Conservation (phyloP, 805 yeast genomes). For the Zygoascus flipseniorum region DNA sequence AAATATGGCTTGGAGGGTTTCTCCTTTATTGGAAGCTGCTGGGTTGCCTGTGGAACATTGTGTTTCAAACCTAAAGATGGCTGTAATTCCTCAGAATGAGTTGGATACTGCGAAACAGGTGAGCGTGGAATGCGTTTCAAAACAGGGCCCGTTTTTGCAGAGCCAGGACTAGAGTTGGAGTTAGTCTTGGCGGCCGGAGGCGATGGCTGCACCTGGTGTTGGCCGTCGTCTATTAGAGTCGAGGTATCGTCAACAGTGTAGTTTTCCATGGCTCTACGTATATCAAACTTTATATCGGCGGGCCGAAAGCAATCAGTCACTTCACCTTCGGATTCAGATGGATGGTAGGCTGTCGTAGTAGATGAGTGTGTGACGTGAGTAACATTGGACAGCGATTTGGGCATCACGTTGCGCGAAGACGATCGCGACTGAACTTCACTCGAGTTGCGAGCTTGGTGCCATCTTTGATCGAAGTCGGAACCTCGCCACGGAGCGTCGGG, state of each 20-base stretch:
- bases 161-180: not conserved
- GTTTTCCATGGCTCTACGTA: not conserved
- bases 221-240: not conserved
- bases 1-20: not conserved
- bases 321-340: not conserved
- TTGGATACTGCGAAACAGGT: not conserved
- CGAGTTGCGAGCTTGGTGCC: slow-evolving; percentile 3
- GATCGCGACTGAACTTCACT: not conserved
- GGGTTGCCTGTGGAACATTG: not conserved
- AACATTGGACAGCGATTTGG: not conserved
- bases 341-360: not conserved
- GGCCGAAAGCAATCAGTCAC: not conserved
- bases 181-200: not conserved
- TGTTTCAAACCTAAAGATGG: not conserved
- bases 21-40: not conserved
- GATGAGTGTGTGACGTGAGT: not conserved
- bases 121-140: not conserved
- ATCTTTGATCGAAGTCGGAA: slow-evolving; percentile 10
- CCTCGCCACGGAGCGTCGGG: slow-evolving; percentile 15
- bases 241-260: not conserved
- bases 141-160: slow-evolving; percentile 4
- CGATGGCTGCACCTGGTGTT: not conserved
- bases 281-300: not conserved
- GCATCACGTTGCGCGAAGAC: not conserved
- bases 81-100: not conserved